Evolutionary conservation across 768 basidiomycete genomes (phyloP), one percentile per base, ranked within the genome.

Genomic region (Mycena haematopus): DNA sequence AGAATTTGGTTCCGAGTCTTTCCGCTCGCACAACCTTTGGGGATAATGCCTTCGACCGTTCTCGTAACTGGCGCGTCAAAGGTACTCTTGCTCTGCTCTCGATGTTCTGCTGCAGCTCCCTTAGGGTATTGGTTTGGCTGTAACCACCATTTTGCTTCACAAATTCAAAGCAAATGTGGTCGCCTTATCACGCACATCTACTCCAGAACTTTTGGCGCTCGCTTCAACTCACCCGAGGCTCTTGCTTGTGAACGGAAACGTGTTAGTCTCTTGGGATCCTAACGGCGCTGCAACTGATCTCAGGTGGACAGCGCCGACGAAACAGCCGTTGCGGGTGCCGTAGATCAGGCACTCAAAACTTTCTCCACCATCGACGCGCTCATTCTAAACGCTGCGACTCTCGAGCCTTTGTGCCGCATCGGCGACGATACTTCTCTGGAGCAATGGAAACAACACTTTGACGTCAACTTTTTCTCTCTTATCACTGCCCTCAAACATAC

Each of bases 381-480:
- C 61, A 75, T 96, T 62, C 80, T 98, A 54, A 97, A 95, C 68
- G 95, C 95, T n/a, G 95, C 84, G 5, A 84, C 82, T 0, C 74
- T 95, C 24, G 86, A 89, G 44, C 92, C 93, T 19, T 68, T 95
- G 24, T 83, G 86, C 59, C 81, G 79, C 40, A 83, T 91, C 55
- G 80, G 75, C 17, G 82, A 84, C 49, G 75, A 78, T 36, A 79
- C 81, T 10, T 73, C 82, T 17, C 65, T 90, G 40, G 80, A 84
- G 56, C 75, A 77, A 22, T 93, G 92, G 92, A 89, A 84, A 70
- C 69, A 72, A 24, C 83, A 88, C 69, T 93, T 96, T 71, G 90
- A 95, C 67, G 80, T 92, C 76, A 96, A 96, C 75, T 89, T 96
- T 75, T 93, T 94, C 78, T 92, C 94, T 1, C 80, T 93, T 21